phyloP scores from a whole-genome alignment of 441 rosid genomes.

The Gossypium lobatum region DNA sequence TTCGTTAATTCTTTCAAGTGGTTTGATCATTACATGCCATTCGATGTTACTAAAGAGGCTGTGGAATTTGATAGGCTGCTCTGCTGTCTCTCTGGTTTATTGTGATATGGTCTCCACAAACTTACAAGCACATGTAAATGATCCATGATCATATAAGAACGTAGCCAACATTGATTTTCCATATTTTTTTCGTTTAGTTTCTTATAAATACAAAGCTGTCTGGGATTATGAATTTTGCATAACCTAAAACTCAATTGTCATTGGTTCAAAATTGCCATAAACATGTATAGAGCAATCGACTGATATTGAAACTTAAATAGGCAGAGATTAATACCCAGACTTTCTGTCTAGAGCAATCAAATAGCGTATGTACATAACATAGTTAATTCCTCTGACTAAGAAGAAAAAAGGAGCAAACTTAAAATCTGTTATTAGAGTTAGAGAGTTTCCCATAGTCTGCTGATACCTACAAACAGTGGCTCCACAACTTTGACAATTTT shows the following conservation, averaged over 20 bases:
- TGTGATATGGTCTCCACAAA: constrained; percentile 7
- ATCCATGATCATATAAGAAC: constrained; percentile 5
- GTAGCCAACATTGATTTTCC: background rate
- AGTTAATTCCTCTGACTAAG: constrained; percentile 16
- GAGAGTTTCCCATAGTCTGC: constrained; percentile 41
- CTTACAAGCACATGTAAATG: background rate
- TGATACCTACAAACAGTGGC: constrained; percentile 26
- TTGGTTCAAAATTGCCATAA: background rate
- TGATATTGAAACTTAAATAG: constrained; percentile 13
- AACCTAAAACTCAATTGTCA: too few relatives aligned
- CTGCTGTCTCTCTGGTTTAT: background rate
- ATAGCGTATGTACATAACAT: constrained; percentile 33
- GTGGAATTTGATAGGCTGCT: constrained; percentile 1
- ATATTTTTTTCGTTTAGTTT: background rate
- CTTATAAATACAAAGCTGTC: background rate
- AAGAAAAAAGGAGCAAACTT: constrained; percentile 16
- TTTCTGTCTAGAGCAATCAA: constrained; percentile 40
- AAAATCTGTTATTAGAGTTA: constrained; percentile 32
- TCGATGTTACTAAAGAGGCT: background rate
- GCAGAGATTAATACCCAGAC: constrained; percentile 25
- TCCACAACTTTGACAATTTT: constrained; percentile 18
- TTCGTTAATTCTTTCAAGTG: constrained; percentile 36
- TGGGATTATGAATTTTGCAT: too few relatives aligned
- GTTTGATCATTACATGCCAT: constrained; percentile 16
- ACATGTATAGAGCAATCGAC: background rate